These are phyloP conservation scores for Aspergillus pseudoterreus DNA, from an alignment of 2,329 filamentous ascomycete genomes.

Conservation along the genomic window DNA sequence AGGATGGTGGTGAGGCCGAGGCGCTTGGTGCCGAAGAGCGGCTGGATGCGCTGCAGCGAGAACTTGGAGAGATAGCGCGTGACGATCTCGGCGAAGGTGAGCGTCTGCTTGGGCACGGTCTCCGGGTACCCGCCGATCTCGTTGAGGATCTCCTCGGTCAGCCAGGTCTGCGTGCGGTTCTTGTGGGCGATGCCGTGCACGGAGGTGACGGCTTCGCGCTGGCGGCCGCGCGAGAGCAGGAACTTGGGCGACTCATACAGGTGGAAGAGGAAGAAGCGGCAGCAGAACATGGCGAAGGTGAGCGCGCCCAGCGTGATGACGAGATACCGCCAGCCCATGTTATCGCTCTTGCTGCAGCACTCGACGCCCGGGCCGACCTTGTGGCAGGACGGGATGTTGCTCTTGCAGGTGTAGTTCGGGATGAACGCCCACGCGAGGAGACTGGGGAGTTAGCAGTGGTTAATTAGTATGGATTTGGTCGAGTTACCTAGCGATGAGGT, in stretches of 20 bases:
- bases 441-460: constrained; percentile 13
- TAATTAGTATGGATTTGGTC: background rate
- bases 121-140: constrained; percentile 50
- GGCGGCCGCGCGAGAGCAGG: constrained; percentile 68
- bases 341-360: constrained; percentile 50
- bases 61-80: constrained; percentile 62
- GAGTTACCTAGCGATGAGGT: constrained; percentile 58
- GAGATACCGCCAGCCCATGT: constrained; percentile 72
- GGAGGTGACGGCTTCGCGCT: constrained; percentile 73
- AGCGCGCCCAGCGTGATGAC: constrained; percentile 64
- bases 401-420: constrained; percentile 57
- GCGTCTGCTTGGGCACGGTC: constrained; percentile 35
- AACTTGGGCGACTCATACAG: constrained; percentile 85
- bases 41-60: constrained; percentile 62
- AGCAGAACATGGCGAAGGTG: constrained; percentile 70
- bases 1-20: constrained; percentile 48
- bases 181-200: constrained; percentile 73
- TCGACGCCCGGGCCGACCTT: constrained; percentile 23
- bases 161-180: constrained; percentile 67
- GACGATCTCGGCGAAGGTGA: constrained; percentile 49
- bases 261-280: constrained; percentile 73
- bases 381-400: constrained; percentile 28
- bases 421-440: constrained; percentile 72
- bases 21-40: constrained; percentile 54
- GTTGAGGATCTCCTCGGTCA: constrained; percentile 67